Base-by-base conservation (phyloP, 495 filamentous ascomycete species). In the Penicillium paradoxum region DNA sequence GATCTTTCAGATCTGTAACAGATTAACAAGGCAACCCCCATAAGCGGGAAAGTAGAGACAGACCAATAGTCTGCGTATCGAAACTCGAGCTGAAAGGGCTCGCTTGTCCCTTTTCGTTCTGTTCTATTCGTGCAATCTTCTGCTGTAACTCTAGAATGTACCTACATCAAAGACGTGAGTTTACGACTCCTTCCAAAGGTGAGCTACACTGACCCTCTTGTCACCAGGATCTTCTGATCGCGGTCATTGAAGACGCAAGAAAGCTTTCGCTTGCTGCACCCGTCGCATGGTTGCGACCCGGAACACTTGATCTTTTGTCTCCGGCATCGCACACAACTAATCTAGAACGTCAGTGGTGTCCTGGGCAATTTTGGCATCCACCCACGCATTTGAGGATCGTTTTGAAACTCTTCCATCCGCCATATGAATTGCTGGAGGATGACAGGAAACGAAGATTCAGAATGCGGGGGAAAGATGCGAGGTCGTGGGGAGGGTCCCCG, bases 261-360 rank as follows among this genome's bases (percentile, higher is more conserved):
- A 21, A 76, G 53, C n/a, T 73, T 73, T 27, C 70, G 69, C 49
- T 73, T 76, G 44, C 49, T 73, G 56, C 72, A 76, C 6, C 63
- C 63, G 24, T 71, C 66, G 57, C 73, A 76, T 7, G 73, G 72
- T 51, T 68, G 63, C 6, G 65, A 65, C 14, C 69, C 72, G 15
- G 72, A 72, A 41, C 72, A 75, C 51, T 71, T 74, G 52, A 75
- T 74, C 50, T 76, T 76, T 41, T 76, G 73, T 36, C 71, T 64
- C 37, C 73, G 72, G 43, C 73, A 76, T 51, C 73, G 69, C 42
- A 62, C 59, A 54, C 72, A 73, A 36, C 73, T 76, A 49, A 32
- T 22, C 3, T 22, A 19, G 9, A n/a, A 11, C 21, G 37, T 55
- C 17, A 39, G 38, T 18, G 2, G 29, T 27, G 24, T 27, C 24